Base-by-base conservation (phyloP, 2,329 filamentous ascomycete genomes). In the Colletotrichum australisinense region DNA sequence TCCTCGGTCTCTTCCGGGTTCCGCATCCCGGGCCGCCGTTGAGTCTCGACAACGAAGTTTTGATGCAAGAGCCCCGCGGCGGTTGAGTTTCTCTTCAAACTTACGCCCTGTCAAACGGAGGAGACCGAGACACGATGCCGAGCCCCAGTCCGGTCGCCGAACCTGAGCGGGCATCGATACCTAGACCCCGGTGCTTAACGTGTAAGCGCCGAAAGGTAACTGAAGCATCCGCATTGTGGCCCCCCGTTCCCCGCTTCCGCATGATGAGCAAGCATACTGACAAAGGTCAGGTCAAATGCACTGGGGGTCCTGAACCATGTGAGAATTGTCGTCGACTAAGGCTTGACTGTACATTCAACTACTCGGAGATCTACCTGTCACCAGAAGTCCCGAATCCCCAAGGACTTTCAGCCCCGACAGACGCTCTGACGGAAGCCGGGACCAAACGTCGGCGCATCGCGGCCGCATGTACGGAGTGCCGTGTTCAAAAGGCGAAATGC, bases 401-500 rank as follows among this genome's bases (percentile, higher is more conserved):
- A 56, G 46, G n/a, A 26, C 63, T 71, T 7, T 49, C 19, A 2
- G 26, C 28, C 19, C 24, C 55, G 55, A 8, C 55, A 19, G 22
- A 71, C 26, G 49, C 57, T n/a, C 66, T 79, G 32, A 80, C 79
- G 0, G 75, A 80, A 38, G 79, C 80, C 1, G 80, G 80, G 1
- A 79, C 76, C 35, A 78, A 78, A 70, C 73, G 80, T 4, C 74
- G 78, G 1, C 74, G 80, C 0, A 76, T 76, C 1, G 69, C 73
- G 0, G 71, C 71, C 8, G 83, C 83, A 6, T 84, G 83, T 66
- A 69, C 76, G 3, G 64, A 75, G n/a, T 84, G 83, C 74, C 78
- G 82, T 3, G 75, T 72, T 46, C 77, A 79, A 14, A 84, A 84
- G 66, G 77, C 79, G 0, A 83, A 80, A 42, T 84, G 83, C 67